Percentiles rank a stretch among this genome's conserved stretches.
phyloP scores from a whole-genome alignment of 192 early-diverging fungal species.

The Spinellus fusiger region DNA sequence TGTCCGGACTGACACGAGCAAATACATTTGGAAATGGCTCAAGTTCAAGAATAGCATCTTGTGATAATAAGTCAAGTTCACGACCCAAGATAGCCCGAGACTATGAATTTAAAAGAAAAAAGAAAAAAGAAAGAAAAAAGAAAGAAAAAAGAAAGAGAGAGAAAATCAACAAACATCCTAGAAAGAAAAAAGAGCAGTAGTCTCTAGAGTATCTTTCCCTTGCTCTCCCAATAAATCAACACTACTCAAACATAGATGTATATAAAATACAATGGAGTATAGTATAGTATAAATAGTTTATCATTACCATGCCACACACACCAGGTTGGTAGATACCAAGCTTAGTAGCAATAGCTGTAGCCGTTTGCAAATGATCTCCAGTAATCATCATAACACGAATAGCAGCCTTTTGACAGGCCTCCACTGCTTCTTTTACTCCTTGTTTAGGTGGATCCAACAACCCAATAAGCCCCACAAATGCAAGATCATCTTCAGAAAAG shows the following conservation, averaged over 20 bases:
- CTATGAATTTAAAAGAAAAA: neutral
- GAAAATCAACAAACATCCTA: too few species aligned
- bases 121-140: neutral
- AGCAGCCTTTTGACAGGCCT: conserved; percentile 83
- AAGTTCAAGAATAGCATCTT: conserved; percentile 75
- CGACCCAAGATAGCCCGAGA: conserved; percentile 70
- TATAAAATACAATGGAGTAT: too few species aligned
- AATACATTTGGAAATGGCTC: conserved; percentile 92
- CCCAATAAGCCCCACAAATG: conserved; percentile 87
- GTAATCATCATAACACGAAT: conserved; percentile 98
- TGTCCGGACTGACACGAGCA: conserved; percentile 95
- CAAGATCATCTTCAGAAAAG: conserved; percentile 54
- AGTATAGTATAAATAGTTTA: neutral
- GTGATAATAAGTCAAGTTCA: conserved; percentile 87
- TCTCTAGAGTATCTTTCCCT: neutral
- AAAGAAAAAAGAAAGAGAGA: neutral
- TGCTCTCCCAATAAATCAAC: too few species aligned
- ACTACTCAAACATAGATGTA: too few species aligned
- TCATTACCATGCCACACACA: conserved; percentile 33
- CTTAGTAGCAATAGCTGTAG: conserved; percentile 85
- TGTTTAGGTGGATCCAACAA: conserved; percentile 87
- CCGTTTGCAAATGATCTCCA: conserved; percentile 92
- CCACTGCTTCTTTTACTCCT: conserved; percentile 78
- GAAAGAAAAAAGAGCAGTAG: neutral
- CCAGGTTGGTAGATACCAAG: conserved; percentile 78